These are phyloP conservation scores for Hemileccinum rubropunctum DNA, from an alignment of 768 basidiomycete genomes.

Conservation along the genomic window DNA sequence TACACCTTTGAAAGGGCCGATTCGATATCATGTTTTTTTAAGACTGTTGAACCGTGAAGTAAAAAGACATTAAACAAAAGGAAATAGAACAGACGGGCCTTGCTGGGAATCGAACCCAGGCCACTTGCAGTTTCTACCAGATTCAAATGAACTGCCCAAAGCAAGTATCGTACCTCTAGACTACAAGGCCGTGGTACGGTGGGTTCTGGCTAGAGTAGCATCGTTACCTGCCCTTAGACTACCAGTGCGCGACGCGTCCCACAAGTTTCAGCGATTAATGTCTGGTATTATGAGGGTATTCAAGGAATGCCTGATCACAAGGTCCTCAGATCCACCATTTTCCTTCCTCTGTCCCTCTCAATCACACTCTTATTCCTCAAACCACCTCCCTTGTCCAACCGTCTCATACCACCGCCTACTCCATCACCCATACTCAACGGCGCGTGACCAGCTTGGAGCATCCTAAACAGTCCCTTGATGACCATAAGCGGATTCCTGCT, in stretches of 20 bases:
- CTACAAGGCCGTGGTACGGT: conserved; percentile 25
- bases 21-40: too few species aligned
- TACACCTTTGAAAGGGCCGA: too few species aligned
- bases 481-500: conserved; percentile 75
- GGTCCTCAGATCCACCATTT: conserved; percentile 63
- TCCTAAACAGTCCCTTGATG: conserved; percentile 77
- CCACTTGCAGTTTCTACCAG: conserved; percentile 29
- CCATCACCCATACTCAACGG: conserved; percentile 83
- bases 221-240: too few species aligned
- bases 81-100: conserved; percentile 22
- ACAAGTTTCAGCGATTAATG: too few species aligned
- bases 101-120: conserved; percentile 41
- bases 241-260: too few species aligned
- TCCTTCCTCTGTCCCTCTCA: conserved; percentile 82
- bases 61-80: conserved; percentile 6
- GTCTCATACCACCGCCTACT: conserved; percentile 66
- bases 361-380: conserved; percentile 65
- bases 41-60: background rate
- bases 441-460: conserved; percentile 83
- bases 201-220: too few species aligned
- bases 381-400: conserved; percentile 73
- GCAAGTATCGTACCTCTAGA: conserved; percentile 36
- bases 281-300: too few species aligned
- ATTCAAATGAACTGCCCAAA: conserved; percentile 21
- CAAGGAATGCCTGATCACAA: conserved; percentile 23